Conservation (phyloP, 805 yeast species). For the Peterozyma xylosa region DNA sequence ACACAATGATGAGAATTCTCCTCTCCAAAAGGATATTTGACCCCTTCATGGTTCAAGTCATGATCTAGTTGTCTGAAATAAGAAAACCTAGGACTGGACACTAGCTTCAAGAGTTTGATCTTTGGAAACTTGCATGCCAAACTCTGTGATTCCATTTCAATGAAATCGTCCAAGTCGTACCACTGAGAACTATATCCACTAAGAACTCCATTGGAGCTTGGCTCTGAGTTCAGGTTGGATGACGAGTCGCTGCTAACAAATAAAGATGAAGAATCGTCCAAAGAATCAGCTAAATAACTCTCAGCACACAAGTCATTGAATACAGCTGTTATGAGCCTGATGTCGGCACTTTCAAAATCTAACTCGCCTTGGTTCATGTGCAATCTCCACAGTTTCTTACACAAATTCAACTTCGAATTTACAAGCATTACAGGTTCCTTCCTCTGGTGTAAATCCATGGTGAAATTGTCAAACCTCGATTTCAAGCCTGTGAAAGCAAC, state of each 20-base stretch:
- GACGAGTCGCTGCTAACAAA: neutral
- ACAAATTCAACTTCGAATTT: slow-evolving; percentile 38
- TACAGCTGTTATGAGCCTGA: neutral
- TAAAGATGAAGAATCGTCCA: neutral
- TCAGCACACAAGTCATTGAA: neutral
- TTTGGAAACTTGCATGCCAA: slow-evolving; percentile 26
- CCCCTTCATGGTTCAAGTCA: slow-evolving; percentile 20
- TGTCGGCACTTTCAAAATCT: slow-evolving; percentile 19
- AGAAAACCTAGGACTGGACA: slow-evolving; percentile 62
- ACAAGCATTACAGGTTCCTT: slow-evolving; percentile 37
- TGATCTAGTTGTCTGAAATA: slow-evolving; percentile 60
- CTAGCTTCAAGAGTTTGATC: slow-evolving; percentile 50
- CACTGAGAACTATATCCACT: slow-evolving; percentile 22
- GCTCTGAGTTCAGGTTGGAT: neutral
- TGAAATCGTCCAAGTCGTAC: slow-evolving; percentile 57
- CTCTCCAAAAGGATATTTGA: slow-evolving; percentile 38
- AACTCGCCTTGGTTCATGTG: slow-evolving; percentile 63
- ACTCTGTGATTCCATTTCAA: slow-evolving; percentile 43
- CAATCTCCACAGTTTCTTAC: slow-evolving; percentile 35
- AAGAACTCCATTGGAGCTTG: slow-evolving; percentile 8
- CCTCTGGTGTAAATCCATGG: slow-evolving; percentile 62
- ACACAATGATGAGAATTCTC: slow-evolving; percentile 59
- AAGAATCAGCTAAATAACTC: neutral
- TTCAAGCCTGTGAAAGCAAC: slow-evolving; percentile 65
- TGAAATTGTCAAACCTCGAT: slow-evolving; percentile 46